Evolutionary conservation across 371 early-diverging fungal genomes (phyloP), one percentile per base, ranked within the genome.

Genomic region (Conidiobolus incongruus): DNA sequence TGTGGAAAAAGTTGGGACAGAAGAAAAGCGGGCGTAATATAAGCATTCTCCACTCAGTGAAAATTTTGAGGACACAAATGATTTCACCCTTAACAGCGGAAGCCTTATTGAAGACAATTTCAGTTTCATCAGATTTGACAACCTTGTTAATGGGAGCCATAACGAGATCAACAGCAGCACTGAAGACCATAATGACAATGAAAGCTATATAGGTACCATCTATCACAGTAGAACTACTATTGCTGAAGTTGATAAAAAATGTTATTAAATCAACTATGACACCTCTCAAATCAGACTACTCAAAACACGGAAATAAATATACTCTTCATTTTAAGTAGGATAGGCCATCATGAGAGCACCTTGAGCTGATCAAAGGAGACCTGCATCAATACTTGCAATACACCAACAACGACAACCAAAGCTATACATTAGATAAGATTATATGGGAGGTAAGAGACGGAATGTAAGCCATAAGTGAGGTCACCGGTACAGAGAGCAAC

Each of bases 271-370:
- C 70, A 31, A 84, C 84, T 16, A 82, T 49, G 36, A 74, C 63
- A 22, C 63, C 70, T 45, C 72, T 59, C 36, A 59, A 41, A 55
- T 81, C 81, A 81, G 35, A 81, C 68, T 47, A 68, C 61, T 82
- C 85, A 84, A 59, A 85, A 85, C 30, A 77, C 66, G 22, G 75
- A 65, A 42, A 83, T 73, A 52, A 60, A 82, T 42, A 62, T 68
- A 24, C 80, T 81, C 59, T 81, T 73, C 70, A 26, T 66, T 55
- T 48, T 81, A 81, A 23, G 61, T 61, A 2, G 85, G 81, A 51
- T 84, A 81, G 31, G 80, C 72, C 56, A 78, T 66, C 70, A 80
- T 75, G 49, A 83, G 75, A 59, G 77, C 70, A 26, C 81, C 81
- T 53, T 81, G 81, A 6, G 81, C 77, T 1, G 75, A 68, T 75